Evolutionary conservation across 371 early-diverging fungal genomes (phyloP).

Genomic region (Rhizopus sp.): DNA sequence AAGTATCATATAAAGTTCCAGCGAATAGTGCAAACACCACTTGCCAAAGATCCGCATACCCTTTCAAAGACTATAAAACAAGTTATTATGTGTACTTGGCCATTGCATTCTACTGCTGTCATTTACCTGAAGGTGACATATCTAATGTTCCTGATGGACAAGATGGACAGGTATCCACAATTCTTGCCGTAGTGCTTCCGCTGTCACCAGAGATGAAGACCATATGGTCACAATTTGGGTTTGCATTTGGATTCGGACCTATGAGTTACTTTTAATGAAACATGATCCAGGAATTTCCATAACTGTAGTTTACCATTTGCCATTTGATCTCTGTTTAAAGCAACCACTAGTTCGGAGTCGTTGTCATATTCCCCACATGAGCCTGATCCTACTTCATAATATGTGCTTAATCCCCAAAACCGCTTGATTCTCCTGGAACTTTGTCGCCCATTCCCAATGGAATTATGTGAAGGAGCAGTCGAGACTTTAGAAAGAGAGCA

Average conservation of each 20-base stretch:
- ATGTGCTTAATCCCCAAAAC: conserved; percentile 34
- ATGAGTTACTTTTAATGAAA: neutral
- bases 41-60: conserved; percentile 16
- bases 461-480: too few relatives aligned
- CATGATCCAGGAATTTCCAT: neutral
- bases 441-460: too few relatives aligned
- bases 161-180: conserved; percentile 43
- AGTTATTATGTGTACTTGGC: neutral
- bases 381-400: conserved; percentile 37
- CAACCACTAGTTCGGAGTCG: conserved; percentile 37
- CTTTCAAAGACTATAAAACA: conserved; percentile 11
- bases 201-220: conserved; percentile 29
- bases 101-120: neutral
- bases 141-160: conserved; percentile 42
- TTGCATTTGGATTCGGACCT: conserved; percentile 45
- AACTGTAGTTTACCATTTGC: conserved; percentile 28
- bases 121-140: conserved; percentile 39
- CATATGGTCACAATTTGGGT: conserved; percentile 33
- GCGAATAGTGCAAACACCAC: conserved; percentile 19
- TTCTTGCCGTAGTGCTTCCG: conserved; percentile 30
- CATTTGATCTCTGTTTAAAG: conserved; percentile 42
- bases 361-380: conserved; percentile 39
- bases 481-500: too few relatives aligned
- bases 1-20: conserved; percentile 14
- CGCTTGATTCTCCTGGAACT: neutral